Evolutionary conservation across 2,329 filamentous ascomycete species (phyloP).

Genomic region (Colletotrichum siamense): DNA sequence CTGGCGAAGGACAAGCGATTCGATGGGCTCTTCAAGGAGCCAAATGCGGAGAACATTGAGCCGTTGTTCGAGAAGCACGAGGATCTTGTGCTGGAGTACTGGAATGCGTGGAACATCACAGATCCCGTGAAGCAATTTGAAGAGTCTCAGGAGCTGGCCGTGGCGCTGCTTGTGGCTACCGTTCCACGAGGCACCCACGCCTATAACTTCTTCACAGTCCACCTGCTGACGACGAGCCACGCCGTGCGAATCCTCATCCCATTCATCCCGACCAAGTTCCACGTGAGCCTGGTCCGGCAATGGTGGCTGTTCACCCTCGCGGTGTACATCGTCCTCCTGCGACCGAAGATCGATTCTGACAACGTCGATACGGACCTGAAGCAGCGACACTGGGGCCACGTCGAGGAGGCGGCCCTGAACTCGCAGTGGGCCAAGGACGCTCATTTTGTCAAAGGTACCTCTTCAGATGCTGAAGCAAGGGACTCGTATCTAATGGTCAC

Average conservation of each 20-base stretch:
- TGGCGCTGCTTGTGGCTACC: conserved; percentile 67
- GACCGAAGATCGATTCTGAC: conserved; percentile 75
- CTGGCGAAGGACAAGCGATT: conserved; percentile 75
- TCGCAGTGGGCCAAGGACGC: conserved; percentile 74
- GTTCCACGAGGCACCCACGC: conserved; percentile 62
- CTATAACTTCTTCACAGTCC: conserved; percentile 85
- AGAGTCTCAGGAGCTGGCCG: conserved; percentile 68
- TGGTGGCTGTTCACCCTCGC: conserved; percentile 89
- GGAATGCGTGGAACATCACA: conserved; percentile 82
- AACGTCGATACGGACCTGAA: conserved; percentile 67
- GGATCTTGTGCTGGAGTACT: conserved; percentile 79
- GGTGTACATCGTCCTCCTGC: conserved; percentile 76
- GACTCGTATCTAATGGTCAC: not conserved
- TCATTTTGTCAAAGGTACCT: conserved; percentile 82
- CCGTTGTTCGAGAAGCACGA: conserved; percentile 73
- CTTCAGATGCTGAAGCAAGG: not conserved
- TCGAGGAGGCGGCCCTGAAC: conserved; percentile 73
- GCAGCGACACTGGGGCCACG: conserved; percentile 77
- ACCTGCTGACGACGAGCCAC: conserved; percentile 85
- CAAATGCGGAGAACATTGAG: conserved; percentile 68
- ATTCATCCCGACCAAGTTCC: conserved; percentile 73
- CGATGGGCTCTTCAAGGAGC: conserved; percentile 65
- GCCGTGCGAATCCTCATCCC: conserved; percentile 88
- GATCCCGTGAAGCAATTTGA: conserved; percentile 78
- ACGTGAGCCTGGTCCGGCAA: conserved; percentile 76